Conservation (phyloP, 192 early-diverging fungal species). For the Phycomyces nitens region DNA sequence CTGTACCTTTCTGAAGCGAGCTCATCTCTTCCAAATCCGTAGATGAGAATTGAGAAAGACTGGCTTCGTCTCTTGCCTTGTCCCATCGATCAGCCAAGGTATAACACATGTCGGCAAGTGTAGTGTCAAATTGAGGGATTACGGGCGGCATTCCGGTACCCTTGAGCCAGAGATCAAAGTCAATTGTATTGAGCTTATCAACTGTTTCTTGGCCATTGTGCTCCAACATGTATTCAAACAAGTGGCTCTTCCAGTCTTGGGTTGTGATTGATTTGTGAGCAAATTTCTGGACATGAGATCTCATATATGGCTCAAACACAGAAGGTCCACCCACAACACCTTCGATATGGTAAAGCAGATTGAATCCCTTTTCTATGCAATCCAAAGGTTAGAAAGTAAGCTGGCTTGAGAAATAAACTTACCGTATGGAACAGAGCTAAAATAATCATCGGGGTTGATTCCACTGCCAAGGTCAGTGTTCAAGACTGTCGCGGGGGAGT, state of each 20-base stretch:
- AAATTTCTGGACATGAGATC: conserved; percentile 77
- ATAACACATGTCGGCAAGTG: conserved; percentile 77
- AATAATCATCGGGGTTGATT: conserved; percentile 82
- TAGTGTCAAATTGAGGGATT: conserved; percentile 78
- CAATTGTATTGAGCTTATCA: conserved; percentile 70
- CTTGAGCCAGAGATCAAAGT: conserved; percentile 90
- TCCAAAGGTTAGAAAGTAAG: conserved; percentile 8
- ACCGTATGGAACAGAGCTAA: conserved; percentile 82
- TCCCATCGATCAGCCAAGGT: conserved; percentile 79
- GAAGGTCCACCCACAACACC: conserved; percentile 76
- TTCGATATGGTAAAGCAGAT: conserved; percentile 91
- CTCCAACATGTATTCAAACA: conserved; percentile 77
- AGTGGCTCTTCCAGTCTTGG: conserved; percentile 78
- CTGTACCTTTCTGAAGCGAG: conserved; percentile 64
- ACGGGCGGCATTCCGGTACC: conserved; percentile 89
- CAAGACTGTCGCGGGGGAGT: conserved; percentile 66
- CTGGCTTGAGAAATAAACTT: conserved; percentile 14
- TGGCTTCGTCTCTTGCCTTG: conserved; percentile 44
- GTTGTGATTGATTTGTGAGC: conserved; percentile 87
- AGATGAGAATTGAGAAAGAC: conserved; percentile 54
- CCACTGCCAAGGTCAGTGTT: conserved; percentile 66
- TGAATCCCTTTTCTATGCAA: conserved; percentile 88
- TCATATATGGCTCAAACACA: conserved; percentile 85
- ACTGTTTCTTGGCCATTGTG: conserved; percentile 61
- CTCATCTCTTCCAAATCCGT: conserved; percentile 67